phyloP scores from a whole-genome alignment of 2,329 filamentous ascomycete species.

The Alternaria longipes region DNA sequence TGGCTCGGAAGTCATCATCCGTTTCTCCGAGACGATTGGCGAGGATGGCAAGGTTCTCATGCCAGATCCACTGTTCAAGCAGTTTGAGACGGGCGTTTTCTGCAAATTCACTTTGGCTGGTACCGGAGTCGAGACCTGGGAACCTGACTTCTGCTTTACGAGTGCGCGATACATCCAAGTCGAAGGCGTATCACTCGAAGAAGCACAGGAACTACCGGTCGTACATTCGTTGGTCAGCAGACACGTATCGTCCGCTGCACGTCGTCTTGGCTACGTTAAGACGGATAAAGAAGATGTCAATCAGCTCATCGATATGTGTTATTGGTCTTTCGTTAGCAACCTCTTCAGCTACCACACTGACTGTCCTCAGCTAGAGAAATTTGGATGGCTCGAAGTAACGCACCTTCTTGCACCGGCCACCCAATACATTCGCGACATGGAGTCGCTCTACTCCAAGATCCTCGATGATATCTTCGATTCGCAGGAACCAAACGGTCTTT shows the following conservation, averaged over 20 bases:
- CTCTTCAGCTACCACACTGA: conserved; percentile 57
- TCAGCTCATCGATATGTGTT: background rate
- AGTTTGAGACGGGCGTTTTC: conserved; percentile 53
- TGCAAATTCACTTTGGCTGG: conserved; percentile 51
- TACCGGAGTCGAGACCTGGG: conserved; percentile 12
- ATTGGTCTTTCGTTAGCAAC: conserved; percentile 54
- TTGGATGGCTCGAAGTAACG: conserved; percentile 61
- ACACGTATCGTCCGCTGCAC: conserved; percentile 53
- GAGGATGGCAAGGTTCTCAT: conserved; percentile 51
- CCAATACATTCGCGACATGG: conserved; percentile 53
- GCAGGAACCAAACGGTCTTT: conserved; percentile 56
- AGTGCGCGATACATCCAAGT: background rate
- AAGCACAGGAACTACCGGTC: conserved; percentile 34
- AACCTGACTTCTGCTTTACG: background rate
- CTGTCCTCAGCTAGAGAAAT: conserved; percentile 52
- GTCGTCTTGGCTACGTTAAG: conserved; percentile 49
- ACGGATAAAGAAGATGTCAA: conserved; percentile 48
- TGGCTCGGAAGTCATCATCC: conserved; percentile 42
- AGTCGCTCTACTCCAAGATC: conserved; percentile 59
- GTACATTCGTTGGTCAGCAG: conserved; percentile 49
- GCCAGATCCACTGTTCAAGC: conserved; percentile 54
- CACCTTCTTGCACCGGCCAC: conserved; percentile 55
- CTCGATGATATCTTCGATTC: conserved; percentile 59
- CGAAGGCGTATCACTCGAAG: background rate
- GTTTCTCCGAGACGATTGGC: conserved; percentile 44